Conservation (phyloP, 1,284 basidiomycete genomes). For the Tranzscheliella williamsii region DNA sequence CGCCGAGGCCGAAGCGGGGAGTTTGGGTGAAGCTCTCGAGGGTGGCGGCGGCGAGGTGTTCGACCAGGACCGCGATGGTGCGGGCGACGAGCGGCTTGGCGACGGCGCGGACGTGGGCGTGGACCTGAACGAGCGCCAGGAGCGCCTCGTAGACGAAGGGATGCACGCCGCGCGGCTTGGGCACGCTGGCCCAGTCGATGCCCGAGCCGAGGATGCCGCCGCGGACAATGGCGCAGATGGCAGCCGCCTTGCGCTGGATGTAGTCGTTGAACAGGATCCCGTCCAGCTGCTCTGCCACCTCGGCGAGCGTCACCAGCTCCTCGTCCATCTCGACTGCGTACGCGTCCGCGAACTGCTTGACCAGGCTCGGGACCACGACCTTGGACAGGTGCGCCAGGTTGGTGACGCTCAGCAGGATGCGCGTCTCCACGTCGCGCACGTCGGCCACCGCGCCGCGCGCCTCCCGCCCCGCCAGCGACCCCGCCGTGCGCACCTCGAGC, state of each 20-base stretch:
- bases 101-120: constrained; percentile 82
- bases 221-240: constrained; percentile 73
- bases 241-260: constrained; percentile 74
- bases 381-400: constrained; percentile 80
- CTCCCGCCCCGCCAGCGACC: constrained; percentile 35
- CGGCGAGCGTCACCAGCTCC: constrained; percentile 77
- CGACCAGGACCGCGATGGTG: constrained; percentile 78
- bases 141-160: constrained; percentile 90
- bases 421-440: constrained; percentile 68
- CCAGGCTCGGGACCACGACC: constrained; percentile 75
- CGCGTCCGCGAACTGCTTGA: constrained; percentile 76
- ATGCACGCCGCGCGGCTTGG: constrained; percentile 82
- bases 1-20: constrained; percentile 90
- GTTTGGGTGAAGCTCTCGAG: constrained; percentile 83
- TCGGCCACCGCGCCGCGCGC: constrained; percentile 25
- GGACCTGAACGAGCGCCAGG: constrained; percentile 84
- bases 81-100: constrained; percentile 78
- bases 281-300: constrained; percentile 81
- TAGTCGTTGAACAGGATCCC: constrained; percentile 84
- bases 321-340: constrained; percentile 76
- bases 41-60: constrained; percentile 79
- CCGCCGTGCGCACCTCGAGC: constrained; percentile 38
- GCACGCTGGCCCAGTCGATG: constrained; percentile 89
- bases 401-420: constrained; percentile 84
- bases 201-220: constrained; percentile 76